Conservation (phyloP, 306 rosid genomes). For the Alnus rubra region DNA sequence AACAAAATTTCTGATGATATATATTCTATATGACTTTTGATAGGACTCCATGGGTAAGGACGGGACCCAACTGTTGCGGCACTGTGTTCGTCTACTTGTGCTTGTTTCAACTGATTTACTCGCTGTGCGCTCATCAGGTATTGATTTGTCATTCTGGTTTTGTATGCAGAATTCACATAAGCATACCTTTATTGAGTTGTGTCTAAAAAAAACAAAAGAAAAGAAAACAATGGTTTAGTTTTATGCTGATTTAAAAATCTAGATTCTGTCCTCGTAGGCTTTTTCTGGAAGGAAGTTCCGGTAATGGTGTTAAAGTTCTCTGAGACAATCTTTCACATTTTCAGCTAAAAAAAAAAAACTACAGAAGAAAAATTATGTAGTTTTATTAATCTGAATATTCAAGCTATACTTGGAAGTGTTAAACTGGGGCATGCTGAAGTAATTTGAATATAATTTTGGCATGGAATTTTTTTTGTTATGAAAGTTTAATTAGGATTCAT, state of each 20-base stretch:
- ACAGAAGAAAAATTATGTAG: not conserved
- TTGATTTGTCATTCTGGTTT: slow-evolving; percentile 17
- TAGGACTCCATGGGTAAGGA: slow-evolving; percentile 99
- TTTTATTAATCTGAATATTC: not conserved
- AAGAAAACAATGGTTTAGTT: not conserved
- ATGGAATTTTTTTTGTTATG: not conserved
- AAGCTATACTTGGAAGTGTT: not conserved
- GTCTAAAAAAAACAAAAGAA: not conserved
- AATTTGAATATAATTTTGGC: not conserved
- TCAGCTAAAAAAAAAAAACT: not conserved
- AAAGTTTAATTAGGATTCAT: not conserved
- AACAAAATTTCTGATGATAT: slow-evolving; percentile 27
- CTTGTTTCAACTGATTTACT: slow-evolving; percentile 85
- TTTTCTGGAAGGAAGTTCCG: not conserved
- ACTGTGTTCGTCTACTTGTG: slow-evolving; percentile 98
- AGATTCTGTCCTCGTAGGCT: not conserved
- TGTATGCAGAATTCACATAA: not conserved
- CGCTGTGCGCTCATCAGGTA: slow-evolving; percentile 96
- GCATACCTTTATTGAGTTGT: not conserved
- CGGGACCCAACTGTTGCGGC: slow-evolving; percentile 96
- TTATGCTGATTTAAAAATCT: not conserved
- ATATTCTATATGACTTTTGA: slow-evolving; percentile 18
- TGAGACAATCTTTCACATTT: not conserved
- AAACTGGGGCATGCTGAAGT: slow-evolving; percentile 1
- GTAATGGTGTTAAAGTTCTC: not conserved